Conservation (phyloP, 2,329 filamentous ascomycete genomes). For the Exophiala oligosperma region DNA sequence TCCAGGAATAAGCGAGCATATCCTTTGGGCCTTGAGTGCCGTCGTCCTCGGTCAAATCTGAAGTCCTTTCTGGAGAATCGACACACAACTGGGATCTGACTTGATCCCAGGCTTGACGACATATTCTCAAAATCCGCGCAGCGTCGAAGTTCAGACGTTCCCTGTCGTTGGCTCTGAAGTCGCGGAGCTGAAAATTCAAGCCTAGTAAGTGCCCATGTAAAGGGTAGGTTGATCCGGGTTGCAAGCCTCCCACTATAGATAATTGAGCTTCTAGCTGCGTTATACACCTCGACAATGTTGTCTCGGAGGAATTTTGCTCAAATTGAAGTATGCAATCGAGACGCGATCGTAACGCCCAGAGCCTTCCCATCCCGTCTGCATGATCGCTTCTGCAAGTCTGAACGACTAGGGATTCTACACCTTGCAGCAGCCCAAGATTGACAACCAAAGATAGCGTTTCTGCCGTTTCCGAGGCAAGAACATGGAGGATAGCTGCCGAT, state of each 20-base stretch:
- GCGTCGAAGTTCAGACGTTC: slow-evolving; percentile 34
- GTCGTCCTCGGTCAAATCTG: slow-evolving; percentile 61
- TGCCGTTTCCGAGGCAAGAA: neutral
- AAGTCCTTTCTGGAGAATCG: slow-evolving; percentile 88
- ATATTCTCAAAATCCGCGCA: slow-evolving; percentile 58
- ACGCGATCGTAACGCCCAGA: slow-evolving; percentile 6
- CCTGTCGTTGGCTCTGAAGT: neutral
- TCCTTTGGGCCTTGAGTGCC: slow-evolving; percentile 80
- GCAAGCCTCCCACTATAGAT: slow-evolving; percentile 1
- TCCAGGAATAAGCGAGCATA: slow-evolving; percentile 90
- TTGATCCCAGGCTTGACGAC: slow-evolving; percentile 71
- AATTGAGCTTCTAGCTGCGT: slow-evolving; percentile 3
- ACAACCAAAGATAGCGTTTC: slow-evolving; percentile 15
- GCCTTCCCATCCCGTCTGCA: slow-evolving; percentile 76
- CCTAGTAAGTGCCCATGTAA: slow-evolving; percentile 26
- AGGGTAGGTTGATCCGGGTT: slow-evolving; percentile 15
- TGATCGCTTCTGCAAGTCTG: slow-evolving; percentile 83
- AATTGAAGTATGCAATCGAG: neutral
- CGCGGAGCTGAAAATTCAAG: slow-evolving; percentile 17
- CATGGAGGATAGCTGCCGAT: slow-evolving; percentile 47
- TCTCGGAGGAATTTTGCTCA: neutral
- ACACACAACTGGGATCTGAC: slow-evolving; percentile 82
- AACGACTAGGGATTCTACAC: slow-evolving; percentile 57
- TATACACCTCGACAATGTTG: neutral
- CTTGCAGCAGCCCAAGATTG: slow-evolving; percentile 50